Evolutionary conservation across 441 rosid genomes (phyloP), one percentile per base, ranked within the genome.

Genomic region (Gossypium schwendimanii): DNA sequence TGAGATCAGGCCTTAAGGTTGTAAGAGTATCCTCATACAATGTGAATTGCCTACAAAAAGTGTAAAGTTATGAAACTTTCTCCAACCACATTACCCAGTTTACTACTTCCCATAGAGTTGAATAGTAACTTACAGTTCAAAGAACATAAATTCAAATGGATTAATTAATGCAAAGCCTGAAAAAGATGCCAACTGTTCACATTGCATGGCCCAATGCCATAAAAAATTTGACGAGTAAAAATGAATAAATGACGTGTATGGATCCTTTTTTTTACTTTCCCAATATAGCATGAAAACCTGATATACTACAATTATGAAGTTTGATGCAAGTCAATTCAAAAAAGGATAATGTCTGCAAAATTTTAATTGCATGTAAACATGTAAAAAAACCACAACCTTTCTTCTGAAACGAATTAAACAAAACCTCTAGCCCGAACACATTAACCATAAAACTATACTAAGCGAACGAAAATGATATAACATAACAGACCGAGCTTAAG

Each of bases 21-120:
- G 39, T 26, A 69, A 47, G 52, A 73, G 33, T 41, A 75, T 59
- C 63, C 58, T 12, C 14, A 47, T 62, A 54, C 11, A 28, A 33
- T 15, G 21, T 15, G 9, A 36, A 12, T 49, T 47, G 20, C 20
- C 2, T 1, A 28, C 52, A 4, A 44, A 41, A 21, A 39, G n/a
- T 23, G 10, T 28, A 64, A 28, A 15, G 9, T n/a, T 9, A 28
- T 23, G 11, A 12, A 17, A 50, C 64, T 71, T 45, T 54, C 45
- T 8, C 39, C 36, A 21, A 55, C 61, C 61, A 21, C n/a, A 18
- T 66, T 66, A n/a, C n/a, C 8, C n/a, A 47, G 58, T 20, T 50
- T 50, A 28, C 17, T 68, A 49, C 71, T 68, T 50, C 47, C 17
- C 18, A 11, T 50, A 10, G 9, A 50, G 70, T 28, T 28, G 18